Percentiles rank a stretch among this genome's conserved stretches.
Conservation (phyloP, 306 rosid genomes). For the Lithocarpus polystachyus region DNA sequence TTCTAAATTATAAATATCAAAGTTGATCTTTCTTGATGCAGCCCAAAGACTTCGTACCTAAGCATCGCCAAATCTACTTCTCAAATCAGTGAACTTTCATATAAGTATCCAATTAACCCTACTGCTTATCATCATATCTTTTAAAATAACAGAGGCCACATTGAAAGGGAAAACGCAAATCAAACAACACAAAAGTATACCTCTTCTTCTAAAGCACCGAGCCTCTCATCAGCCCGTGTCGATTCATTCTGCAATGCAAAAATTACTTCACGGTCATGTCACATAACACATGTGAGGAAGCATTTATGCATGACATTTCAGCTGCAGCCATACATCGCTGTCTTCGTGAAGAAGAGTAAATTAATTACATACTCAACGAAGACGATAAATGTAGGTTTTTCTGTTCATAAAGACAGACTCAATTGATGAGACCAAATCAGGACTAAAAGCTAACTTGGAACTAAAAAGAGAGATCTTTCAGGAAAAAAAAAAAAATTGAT, state of each 20-base stretch:
- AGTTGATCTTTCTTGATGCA: conserved; percentile 68
- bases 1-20: conserved; percentile 64
- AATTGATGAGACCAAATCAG: too few species aligned
- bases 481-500: too few species aligned
- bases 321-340: too few species aligned
- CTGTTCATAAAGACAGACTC: too few species aligned
- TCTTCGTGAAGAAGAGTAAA: too few species aligned
- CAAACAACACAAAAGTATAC: conserved; percentile 25
- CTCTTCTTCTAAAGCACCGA: conserved; percentile 67
- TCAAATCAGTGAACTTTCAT: conserved; percentile 47
- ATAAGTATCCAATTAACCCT: conserved; percentile 7
- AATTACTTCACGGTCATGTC: neutral
- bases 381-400: too few species aligned
- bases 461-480: too few species aligned
- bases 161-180: neutral
- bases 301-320: too few species aligned
- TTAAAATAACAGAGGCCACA: neutral
- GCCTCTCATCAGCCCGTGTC: conserved; percentile 26
- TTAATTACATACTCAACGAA: too few species aligned
- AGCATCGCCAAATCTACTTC: conserved; percentile 42
- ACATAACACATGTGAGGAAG: too few species aligned
- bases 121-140: neutral
- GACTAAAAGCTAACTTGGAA: neutral
- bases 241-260: conserved; percentile 41
- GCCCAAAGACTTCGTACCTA: conserved; percentile 85